A percentile compares a stretch with the other conserved stretches of the same genome.
Conservation (phyloP, 768 basidiomycete genomes). For the Goffeauzyma gilvescens region DNA sequence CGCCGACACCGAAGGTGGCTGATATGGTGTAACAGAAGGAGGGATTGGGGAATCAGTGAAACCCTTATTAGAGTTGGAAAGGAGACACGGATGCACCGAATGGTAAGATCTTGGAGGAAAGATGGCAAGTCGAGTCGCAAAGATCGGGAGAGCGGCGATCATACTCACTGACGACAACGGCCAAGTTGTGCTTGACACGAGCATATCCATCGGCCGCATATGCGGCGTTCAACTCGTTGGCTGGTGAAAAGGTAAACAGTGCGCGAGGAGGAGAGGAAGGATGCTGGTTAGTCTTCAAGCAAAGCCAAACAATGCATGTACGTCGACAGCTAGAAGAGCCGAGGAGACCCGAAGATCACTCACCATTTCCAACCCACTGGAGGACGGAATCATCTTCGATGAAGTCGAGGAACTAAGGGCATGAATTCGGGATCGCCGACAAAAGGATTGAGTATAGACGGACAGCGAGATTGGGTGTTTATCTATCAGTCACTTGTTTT, state of each 20-base stretch:
- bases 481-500: too few species aligned
- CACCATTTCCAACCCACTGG: constrained; percentile 61
- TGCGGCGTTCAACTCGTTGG: constrained; percentile 67
- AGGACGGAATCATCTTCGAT: constrained; percentile 61
- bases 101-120: too few species aligned
- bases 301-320: too few species aligned
- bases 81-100: too few species aligned
- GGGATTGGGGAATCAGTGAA: constrained; percentile 40
- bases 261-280: constrained; percentile 3
- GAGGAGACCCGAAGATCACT: constrained; percentile 36
- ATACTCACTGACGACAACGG: constrained; percentile 28
- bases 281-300: background rate
- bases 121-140: too few species aligned
- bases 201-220: constrained; percentile 92
- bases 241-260: constrained; percentile 18
- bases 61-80: background rate
- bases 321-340: constrained; percentile 5
- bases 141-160: too few species aligned
- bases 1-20: constrained; percentile 80
- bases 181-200: constrained; percentile 47
- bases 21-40: too few species aligned
- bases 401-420: constrained; percentile 39
- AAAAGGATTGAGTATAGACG: background rate
- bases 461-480: too few species aligned
- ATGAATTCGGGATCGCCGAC: background rate